These are phyloP conservation scores for Amanita subjunquillea DNA, from an alignment of 768 basidiomycete genomes.

Conservation along the genomic window DNA sequence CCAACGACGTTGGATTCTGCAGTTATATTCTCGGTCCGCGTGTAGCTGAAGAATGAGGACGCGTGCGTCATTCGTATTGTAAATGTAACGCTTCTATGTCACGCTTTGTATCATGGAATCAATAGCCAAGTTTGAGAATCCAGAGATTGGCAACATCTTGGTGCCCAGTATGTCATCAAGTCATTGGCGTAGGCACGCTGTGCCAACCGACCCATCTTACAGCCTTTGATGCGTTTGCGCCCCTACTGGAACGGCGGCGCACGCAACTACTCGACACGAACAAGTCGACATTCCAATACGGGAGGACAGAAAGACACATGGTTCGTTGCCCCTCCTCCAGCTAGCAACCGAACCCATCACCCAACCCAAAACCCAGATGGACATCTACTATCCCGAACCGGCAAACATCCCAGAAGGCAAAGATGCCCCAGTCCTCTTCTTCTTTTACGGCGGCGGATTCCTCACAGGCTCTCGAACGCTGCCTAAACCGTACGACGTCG, in stretches of 20 bases:
- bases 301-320: conserved; percentile 1
- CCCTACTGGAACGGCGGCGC: background rate
- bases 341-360: background rate
- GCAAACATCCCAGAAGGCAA: conserved; percentile 13
- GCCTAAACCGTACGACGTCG: conserved; percentile 35
- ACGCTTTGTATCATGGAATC: background rate
- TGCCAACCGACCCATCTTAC: background rate
- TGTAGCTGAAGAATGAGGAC: too few relatives aligned
- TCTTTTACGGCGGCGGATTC: conserved; percentile 61
- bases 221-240: conserved; percentile 2
- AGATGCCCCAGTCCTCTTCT: conserved; percentile 41
- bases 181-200: background rate
- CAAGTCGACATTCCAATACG: conserved; percentile 3
- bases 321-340: background rate
- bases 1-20: too few relatives aligned
- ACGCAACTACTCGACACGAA: background rate
- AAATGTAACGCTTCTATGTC: too few relatives aligned
- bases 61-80: too few relatives aligned
- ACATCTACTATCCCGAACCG: conserved; percentile 48
- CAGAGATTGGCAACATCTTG: background rate
- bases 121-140: background rate
- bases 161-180: background rate
- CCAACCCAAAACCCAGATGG: conserved; percentile 31
- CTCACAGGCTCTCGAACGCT: conserved; percentile 36
- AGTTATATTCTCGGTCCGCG: too few relatives aligned